Conservation (phyloP, 129 eudicot genomes). For the Flaveria brownii region DNA sequence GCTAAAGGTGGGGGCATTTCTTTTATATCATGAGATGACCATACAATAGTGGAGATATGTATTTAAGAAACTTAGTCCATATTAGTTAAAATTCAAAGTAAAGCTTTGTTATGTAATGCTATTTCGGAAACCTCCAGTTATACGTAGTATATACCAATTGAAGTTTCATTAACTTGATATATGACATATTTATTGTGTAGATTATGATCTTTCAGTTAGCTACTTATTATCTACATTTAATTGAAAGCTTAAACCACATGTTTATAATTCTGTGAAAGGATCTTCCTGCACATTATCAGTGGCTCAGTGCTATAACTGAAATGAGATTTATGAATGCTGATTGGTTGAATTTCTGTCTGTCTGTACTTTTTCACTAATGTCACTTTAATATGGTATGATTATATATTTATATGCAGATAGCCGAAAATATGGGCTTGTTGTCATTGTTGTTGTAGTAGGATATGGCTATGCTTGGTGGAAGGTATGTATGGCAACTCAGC, state of each 20-base stretch:
- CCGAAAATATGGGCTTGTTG: slow-evolving; percentile 55
- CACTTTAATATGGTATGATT: background rate
- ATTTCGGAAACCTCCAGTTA: background rate
- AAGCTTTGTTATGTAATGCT: background rate
- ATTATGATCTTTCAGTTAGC: slow-evolving; percentile 2
- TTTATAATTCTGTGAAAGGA: background rate
- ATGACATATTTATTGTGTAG: background rate
- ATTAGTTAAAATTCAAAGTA: background rate
- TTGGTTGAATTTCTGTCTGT: background rate
- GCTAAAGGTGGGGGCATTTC: background rate
- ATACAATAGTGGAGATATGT: background rate
- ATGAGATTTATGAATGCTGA: background rate
- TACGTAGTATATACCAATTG: background rate
- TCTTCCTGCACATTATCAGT: slow-evolving; percentile 4
- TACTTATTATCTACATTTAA: background rate
- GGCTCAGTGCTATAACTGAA: background rate
- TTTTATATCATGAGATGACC: background rate
- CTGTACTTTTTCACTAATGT: background rate
- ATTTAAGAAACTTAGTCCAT: slow-evolving; percentile 2
- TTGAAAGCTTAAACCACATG: background rate
- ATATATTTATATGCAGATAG: slow-evolving; percentile 45
- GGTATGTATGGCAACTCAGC: slow-evolving; percentile 42
- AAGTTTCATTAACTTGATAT: background rate
- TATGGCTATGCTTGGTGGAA: slow-evolving; percentile 96
- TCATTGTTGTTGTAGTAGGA: slow-evolving; percentile 68